phyloP scores from a whole-genome alignment of 2,329 filamentous ascomycete species.

The Fonsecaea multimorphosa region DNA sequence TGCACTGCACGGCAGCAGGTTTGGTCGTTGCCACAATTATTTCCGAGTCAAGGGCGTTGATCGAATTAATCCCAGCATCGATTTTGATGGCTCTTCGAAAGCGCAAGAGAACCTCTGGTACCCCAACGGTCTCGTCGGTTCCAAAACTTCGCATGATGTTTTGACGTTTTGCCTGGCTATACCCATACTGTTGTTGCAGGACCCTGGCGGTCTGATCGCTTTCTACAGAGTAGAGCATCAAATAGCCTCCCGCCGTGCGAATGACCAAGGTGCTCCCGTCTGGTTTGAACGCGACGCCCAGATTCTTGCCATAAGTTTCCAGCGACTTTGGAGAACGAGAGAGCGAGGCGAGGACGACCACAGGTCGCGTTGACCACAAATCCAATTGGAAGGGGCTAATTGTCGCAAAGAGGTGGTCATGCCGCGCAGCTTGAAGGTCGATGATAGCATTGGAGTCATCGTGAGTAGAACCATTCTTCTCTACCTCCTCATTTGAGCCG shows the following conservation, averaged over 20 bases:
- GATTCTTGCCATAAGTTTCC: conserved; percentile 81
- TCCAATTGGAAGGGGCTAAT: conserved; percentile 84
- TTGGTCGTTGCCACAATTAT: conserved; percentile 89
- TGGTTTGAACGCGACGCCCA: conserved; percentile 82
- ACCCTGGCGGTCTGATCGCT: conserved; percentile 82
- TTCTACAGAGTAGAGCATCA: conserved; percentile 93
- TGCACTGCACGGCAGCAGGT: conserved; percentile 94
- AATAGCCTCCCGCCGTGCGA: conserved; percentile 81
- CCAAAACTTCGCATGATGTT: conserved; percentile 62
- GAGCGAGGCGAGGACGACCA: conserved; percentile 83
- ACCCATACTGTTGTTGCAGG: conserved; percentile 78
- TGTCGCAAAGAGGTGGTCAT: conserved; percentile 82
- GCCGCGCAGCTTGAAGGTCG: conserved; percentile 76
- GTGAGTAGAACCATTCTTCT: not conserved
- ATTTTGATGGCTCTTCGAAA: conserved; percentile 99
- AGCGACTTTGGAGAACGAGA: conserved; percentile 81
- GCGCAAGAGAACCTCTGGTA: conserved; percentile 84
- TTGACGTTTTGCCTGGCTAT: conserved; percentile 54
- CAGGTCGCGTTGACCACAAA: conserved; percentile 98
- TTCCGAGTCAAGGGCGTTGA: conserved; percentile 88
- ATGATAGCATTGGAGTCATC: conserved; percentile 57
- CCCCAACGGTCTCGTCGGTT: conserved; percentile 79
- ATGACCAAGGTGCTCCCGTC: conserved; percentile 92
- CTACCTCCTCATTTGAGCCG: conserved; percentile 25
- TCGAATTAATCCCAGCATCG: conserved; percentile 89